Evolutionary conservation across 768 basidiomycete species (phyloP).

Genomic region (Termitomyces sp.): DNA sequence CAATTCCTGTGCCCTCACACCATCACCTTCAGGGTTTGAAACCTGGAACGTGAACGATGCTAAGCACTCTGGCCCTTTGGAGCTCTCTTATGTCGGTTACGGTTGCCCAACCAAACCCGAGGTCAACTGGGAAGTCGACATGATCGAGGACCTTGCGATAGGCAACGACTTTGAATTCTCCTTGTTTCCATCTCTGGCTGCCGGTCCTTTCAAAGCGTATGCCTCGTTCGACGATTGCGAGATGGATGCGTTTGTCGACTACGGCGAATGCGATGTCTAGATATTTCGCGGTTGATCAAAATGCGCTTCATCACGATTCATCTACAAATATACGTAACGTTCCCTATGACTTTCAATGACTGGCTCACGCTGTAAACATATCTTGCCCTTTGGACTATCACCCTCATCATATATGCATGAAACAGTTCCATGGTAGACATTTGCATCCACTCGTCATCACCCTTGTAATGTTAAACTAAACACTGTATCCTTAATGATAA

Average conservation of each 20-base stretch:
- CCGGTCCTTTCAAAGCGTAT: not conserved
- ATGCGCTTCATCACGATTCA: not conserved
- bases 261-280: slow-evolving; percentile 4
- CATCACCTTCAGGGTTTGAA: not conserved
- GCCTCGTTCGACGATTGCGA: slow-evolving; percentile 1
- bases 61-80: not conserved
- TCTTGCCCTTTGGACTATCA: not conserved
- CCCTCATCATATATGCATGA: not conserved
- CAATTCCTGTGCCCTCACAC: not conserved
- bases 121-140: not conserved
- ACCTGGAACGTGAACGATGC: not conserved
- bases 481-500: not conserved
- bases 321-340: not conserved
- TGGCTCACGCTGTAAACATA: not conserved
- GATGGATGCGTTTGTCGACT: slow-evolving; percentile 15
- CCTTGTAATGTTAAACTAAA: not conserved
- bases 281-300: not conserved
- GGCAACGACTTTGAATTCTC: not conserved
- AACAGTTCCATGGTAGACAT: not conserved
- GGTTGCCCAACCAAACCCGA: not conserved
- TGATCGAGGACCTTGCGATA: not conserved
- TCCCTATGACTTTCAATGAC: not conserved
- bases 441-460: not conserved
- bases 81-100: slow-evolving; percentile 2
- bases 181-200: not conserved